Base-by-base conservation (phyloP, 164 flowering plant genomes). In the Stephania japonica region DNA sequence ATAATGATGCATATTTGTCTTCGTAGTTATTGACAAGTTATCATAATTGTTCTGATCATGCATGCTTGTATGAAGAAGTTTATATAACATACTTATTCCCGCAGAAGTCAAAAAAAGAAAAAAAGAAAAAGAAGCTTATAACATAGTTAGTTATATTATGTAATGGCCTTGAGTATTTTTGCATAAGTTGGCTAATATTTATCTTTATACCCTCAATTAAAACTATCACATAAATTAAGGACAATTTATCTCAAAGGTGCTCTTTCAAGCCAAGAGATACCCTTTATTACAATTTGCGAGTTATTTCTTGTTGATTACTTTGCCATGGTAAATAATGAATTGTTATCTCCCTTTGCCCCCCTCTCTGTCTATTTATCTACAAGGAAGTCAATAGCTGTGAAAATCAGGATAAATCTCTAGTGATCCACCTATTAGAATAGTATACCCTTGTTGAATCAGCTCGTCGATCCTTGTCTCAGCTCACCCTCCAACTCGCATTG, bases 401-500 rank as follows among this genome's bases (percentile, higher is more conserved):
- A 56, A 56, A 56, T 56, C 19, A 56, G 62, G 19, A 56, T 19
- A 18, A 18, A 56, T 19, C 62, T 56, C 21, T n/a, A 56, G 19
- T 16, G 21, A 56, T 56, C 16, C 21, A 3, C 62, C n/a, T 11
- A 11, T 47, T 47, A 47, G 53, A 47, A 8, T 16, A 12, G 4
- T 16, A 3, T 47, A 12, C 53, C 16, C 50, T 44, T 44, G 50
- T 44, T 32, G 50, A 8, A 9, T 44, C 50, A 8, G 50, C 50
- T 44, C 50, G 50, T 44, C 50, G 16, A 12, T 47, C 53, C 12
- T 16, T 47, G 53, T 3, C 16, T 47, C 53, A 53, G 18, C 41
- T 56, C 65, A 70, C n/a, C 21, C 75, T 81, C 81, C 38, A 86
- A 72, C 67, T 82, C 87, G 56, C 82, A 82, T 3, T 83, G 83